These are phyloP conservation scores for Periconia sp. DNA, from an alignment of 2,329 filamentous ascomycete genomes.

Conservation along the genomic window DNA sequence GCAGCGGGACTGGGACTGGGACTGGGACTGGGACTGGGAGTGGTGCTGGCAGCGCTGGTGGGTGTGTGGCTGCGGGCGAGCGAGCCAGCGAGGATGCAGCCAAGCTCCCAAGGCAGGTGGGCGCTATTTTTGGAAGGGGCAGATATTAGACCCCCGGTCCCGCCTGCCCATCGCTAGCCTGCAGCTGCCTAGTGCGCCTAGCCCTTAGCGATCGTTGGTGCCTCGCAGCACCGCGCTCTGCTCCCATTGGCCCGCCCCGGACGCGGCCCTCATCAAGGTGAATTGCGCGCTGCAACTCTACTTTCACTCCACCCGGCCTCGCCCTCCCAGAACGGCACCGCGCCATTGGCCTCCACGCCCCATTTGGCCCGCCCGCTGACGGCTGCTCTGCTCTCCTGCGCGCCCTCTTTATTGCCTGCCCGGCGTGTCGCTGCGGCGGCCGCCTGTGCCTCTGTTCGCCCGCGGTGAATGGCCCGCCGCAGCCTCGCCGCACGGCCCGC, in stretches of 20 bases:
- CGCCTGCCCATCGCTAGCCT: constrained; percentile 21
- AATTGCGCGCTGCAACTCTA: constrained; percentile 25
- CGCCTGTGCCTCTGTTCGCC: no score
- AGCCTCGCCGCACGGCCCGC: no score
- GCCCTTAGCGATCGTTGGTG: constrained; percentile 26
- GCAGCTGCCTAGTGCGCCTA: constrained; percentile 29
- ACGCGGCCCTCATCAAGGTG: constrained; percentile 23
- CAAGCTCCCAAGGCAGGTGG: constrained; percentile 10
- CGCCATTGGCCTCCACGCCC: background rate
- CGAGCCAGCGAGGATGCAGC: no score
- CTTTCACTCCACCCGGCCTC: constrained; percentile 10
- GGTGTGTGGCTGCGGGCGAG: no score
- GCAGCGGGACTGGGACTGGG: no score
- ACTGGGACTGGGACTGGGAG: no score
- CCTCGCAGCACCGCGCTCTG: constrained; percentile 6
- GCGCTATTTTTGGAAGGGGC: constrained; percentile 32
- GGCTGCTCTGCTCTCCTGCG: background rate
- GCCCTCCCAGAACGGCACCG: constrained; percentile 5
- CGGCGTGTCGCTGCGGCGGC: no score
- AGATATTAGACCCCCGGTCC: constrained; percentile 28
- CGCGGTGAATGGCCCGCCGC: no score
- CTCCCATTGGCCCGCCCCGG: constrained; percentile 21
- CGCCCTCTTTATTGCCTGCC: no score
- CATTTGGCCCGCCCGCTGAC: constrained; percentile 7
- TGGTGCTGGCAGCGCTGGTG: constrained; percentile 7